These are phyloP conservation scores for Pseudogymnoascus sp. DNA, from an alignment of 2,329 filamentous ascomycete species.

Conservation along the genomic window DNA sequence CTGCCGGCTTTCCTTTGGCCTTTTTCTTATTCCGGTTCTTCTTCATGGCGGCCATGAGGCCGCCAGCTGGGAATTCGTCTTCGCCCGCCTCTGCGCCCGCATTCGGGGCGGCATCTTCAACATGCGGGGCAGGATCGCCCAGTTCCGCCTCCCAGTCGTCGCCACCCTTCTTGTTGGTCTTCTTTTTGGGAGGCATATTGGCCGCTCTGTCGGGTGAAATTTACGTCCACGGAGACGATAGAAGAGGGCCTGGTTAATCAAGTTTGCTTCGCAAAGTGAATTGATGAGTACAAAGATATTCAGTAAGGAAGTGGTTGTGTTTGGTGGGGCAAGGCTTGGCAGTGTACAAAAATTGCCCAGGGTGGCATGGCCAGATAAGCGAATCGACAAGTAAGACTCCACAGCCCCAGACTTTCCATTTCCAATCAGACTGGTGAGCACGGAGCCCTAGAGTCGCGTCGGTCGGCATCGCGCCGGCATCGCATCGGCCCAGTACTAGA, in stretches of 20 bases:
- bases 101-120: conserved; percentile 36
- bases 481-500: background rate
- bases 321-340: conserved; percentile 7
- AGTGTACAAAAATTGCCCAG: background rate
- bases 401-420: conserved; percentile 1
- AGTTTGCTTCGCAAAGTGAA: conserved; percentile 3
- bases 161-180: conserved; percentile 74
- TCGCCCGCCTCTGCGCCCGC: conserved; percentile 26
- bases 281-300: background rate
- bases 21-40: conserved; percentile 82
- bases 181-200: conserved; percentile 90
- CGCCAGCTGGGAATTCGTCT: conserved; percentile 43
- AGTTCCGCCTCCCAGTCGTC: conserved; percentile 95
- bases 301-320: conserved; percentile 2
- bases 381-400: background rate
- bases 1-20: conserved; percentile 71
- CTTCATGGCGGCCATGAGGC: conserved; percentile 69
- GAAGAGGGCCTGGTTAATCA: background rate
- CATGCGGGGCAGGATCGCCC: conserved; percentile 60
- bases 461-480: background rate
- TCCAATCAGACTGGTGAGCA: background rate
- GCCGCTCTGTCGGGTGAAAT: background rate
- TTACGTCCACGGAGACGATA: conserved; percentile 4
- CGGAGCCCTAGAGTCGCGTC: background rate
- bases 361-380: conserved; percentile 7